Conservation (phyloP, 2,329 filamentous ascomycete genomes). For the Aschersonia sp. region DNA sequence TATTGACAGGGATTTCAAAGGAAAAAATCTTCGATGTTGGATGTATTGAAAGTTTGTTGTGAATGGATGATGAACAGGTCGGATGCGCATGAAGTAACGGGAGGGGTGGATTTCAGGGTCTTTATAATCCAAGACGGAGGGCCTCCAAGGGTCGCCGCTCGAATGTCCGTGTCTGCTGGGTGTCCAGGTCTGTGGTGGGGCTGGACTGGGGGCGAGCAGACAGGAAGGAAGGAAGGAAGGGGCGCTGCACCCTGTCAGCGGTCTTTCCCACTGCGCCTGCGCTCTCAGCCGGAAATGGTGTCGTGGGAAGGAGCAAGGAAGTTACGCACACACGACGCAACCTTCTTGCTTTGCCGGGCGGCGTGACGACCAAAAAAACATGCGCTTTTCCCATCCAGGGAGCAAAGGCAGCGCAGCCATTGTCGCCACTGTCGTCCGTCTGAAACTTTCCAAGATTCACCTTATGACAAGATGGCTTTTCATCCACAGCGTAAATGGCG, state of each 20-base stretch:
- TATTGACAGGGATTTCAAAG: not conserved
- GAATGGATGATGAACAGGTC: not conserved
- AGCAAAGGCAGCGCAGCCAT: not conserved
- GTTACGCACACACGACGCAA: no score
- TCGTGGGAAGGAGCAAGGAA: not conserved
- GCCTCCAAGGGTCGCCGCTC: no score
- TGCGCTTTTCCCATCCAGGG: no score
- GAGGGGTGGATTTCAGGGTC: constrained; percentile 7
- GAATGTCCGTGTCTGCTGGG: not conserved
- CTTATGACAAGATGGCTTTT: not conserved
- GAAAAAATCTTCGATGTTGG: not conserved
- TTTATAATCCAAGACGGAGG: constrained; percentile 7
- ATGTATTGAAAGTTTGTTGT: not conserved
- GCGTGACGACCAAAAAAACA: no score
- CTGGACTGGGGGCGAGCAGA: not conserved
- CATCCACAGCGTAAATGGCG: not conserved
- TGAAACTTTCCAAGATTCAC: not conserved
- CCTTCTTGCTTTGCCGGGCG: no score
- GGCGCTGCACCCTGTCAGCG: not conserved
- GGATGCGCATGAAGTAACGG: not conserved
- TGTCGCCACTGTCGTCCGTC: not conserved
- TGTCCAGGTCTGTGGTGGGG: not conserved
- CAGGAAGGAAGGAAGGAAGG: not conserved
- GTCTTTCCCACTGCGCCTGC: not conserved
- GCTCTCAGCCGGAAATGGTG: not conserved